Percentiles rank a stretch among this genome's conserved stretches.
phyloP scores from a whole-genome alignment of 805 yeast genomes.

The Nakazawaea anatomiae region DNA sequence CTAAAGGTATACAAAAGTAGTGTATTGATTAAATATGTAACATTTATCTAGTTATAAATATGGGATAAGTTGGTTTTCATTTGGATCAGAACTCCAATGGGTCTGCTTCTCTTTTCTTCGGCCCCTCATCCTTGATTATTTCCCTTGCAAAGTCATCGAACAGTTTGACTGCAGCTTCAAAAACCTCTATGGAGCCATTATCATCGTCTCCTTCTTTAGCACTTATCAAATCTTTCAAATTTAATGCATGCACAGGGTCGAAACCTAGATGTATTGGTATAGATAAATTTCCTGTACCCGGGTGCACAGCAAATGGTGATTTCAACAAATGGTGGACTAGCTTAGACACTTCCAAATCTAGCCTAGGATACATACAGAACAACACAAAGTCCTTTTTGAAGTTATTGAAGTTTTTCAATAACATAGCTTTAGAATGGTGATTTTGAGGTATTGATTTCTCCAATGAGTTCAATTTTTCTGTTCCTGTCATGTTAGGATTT shows the following conservation, averaged over 20 bases:
- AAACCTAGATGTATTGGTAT: constrained; percentile 76
- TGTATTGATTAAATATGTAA: neutral
- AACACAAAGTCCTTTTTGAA: constrained; percentile 76
- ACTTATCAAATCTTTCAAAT: constrained; percentile 52
- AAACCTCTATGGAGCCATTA: constrained; percentile 16
- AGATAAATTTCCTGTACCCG: constrained; percentile 92
- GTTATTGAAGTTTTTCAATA: constrained; percentile 38
- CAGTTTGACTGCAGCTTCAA: constrained; percentile 35
- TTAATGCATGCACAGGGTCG: constrained; percentile 78
- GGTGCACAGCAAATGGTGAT: constrained; percentile 96
- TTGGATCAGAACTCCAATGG: constrained; percentile 12
- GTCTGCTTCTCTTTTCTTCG: constrained; percentile 30
- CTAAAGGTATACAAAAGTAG: neutral
- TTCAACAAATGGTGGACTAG: constrained; percentile 88
- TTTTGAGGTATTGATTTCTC: constrained; percentile 42
- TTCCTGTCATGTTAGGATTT: constrained; percentile 45
- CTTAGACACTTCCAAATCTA: constrained; percentile 89
- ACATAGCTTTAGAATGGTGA: constrained; percentile 34
- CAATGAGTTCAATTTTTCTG: constrained; percentile 76
- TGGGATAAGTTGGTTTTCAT: too few species aligned
- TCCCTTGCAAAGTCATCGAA: constrained; percentile 59
- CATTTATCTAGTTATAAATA: neutral
- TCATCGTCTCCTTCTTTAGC: constrained; percentile 54
- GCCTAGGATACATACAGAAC: constrained; percentile 79
- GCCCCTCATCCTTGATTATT: constrained; percentile 50